Conservation (phyloP, 2,329 filamentous ascomycete genomes). For the Ascocoryne sarcoides region DNA sequence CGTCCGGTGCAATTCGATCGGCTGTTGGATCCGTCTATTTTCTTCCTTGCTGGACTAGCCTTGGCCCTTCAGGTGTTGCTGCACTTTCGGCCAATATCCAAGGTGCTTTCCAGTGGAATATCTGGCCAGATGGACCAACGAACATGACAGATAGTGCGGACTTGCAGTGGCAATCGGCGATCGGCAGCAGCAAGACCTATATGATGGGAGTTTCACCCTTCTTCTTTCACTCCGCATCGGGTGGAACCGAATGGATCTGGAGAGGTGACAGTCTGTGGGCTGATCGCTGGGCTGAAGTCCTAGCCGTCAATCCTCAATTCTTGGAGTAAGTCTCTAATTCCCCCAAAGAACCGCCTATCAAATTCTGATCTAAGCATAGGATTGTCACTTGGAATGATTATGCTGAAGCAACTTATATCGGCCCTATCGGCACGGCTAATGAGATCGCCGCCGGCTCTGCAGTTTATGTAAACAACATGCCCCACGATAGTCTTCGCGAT, state of each 20-base stretch:
- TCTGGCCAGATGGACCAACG: conserved; percentile 32
- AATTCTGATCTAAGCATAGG: conserved; percentile 15
- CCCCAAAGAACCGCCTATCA: not conserved
- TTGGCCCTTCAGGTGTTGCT: conserved; percentile 27
- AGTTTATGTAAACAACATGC: conserved; percentile 38
- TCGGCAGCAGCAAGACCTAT: conserved; percentile 31
- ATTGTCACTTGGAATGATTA: conserved; percentile 45
- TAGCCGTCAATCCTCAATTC: conserved; percentile 37
- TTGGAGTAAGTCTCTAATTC: conserved; percentile 29
- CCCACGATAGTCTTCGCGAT: conserved; percentile 41
- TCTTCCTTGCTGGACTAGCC: conserved; percentile 39
- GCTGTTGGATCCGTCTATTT: conserved; percentile 31
- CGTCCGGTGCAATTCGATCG: conserved; percentile 30
- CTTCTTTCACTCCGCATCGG: conserved; percentile 51
- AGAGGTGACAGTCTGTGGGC: conserved; percentile 53
- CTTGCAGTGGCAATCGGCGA: conserved; percentile 31
- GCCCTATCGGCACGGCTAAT: conserved; percentile 33
- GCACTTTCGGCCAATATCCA: conserved; percentile 28
- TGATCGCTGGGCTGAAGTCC: conserved; percentile 45
- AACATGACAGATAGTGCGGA: conserved; percentile 32
- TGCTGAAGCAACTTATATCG: conserved; percentile 44
- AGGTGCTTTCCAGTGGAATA: conserved; percentile 35
- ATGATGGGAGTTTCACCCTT: conserved; percentile 51
- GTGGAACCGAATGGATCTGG: conserved; percentile 55
- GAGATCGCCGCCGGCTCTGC: conserved; percentile 34